Evolutionary conservation across 2,329 filamentous ascomycete genomes (phyloP).

Genomic region (Leptosphaerulina australis): DNA sequence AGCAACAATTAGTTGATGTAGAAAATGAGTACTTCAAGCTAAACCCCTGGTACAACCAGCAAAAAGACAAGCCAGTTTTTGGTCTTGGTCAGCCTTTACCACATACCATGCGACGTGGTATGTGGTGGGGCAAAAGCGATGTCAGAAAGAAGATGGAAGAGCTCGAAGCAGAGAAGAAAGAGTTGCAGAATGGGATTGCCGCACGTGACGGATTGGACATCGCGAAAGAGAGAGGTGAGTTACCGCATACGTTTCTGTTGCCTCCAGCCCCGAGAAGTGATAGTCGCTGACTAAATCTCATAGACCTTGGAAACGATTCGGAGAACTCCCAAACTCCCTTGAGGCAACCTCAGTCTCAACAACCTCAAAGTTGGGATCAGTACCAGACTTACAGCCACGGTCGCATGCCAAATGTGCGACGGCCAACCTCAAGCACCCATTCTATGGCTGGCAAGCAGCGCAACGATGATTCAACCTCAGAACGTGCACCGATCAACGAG

Average conservation of each 20-base stretch:
- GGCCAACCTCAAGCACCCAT: conserved; percentile 4
- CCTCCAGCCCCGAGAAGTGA: no score
- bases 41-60: conserved; percentile 62
- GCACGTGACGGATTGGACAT: conserved; percentile 27
- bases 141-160: conserved; percentile 49
- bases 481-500: conserved; percentile 32
- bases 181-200: conserved; percentile 23
- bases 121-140: conserved; percentile 54
- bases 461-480: conserved; percentile 2
- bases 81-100: conserved; percentile 61
- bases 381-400: conserved; percentile 22
- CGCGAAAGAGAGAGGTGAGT: conserved; percentile 23
- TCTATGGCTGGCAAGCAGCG: conserved; percentile 18
- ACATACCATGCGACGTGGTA: conserved; percentile 60
- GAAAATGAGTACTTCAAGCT: conserved; percentile 60
- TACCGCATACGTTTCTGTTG: background rate
- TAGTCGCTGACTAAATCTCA: background rate
- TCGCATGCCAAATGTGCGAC: conserved; percentile 25
- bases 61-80: conserved; percentile 60
- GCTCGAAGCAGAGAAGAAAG: conserved; percentile 20
- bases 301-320: conserved; percentile 21
- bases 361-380: conserved; percentile 5
- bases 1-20: conserved; percentile 45
- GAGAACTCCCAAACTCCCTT: conserved; percentile 22
- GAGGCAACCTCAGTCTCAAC: background rate